Evolutionary conservation across 2,329 filamentous ascomycete genomes (phyloP), one percentile per base, ranked within the genome.

Genomic region (Verticillium alfalfae): DNA sequence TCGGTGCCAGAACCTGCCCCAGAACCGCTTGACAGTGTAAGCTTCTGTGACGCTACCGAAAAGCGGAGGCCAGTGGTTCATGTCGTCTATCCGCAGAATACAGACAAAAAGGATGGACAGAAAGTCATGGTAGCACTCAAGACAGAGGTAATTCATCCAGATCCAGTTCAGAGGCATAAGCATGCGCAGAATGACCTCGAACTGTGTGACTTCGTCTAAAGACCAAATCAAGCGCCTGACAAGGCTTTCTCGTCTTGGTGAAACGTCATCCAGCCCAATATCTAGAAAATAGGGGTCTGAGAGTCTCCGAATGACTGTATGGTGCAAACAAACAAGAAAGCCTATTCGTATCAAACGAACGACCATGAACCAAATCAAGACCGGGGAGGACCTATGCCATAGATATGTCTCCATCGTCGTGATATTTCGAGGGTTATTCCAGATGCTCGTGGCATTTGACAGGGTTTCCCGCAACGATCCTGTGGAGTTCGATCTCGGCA

Each of bases 61-160:
- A 7, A 41, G 37, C n/a, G 56, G 56, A 15, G 56, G 56, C 56
- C 56, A 58, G 56, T 31, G 36, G 9, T 58, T 45, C 1, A 62
- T 62, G n/a, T 31, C 26, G 34, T 69, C 67, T 62, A 65, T 63
- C 3, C 41, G 26, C 10, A 70, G 22, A 4, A 67, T 18, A 1
- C 49, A 59, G 26, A 70, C 67, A 38, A 66, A 68, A 7, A 66
- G 1, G 3, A 67, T 60, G 7, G 66, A 49, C 1, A 66, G 22
- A 2, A 64, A n/a, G 18, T 64, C 56, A 54, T 70, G 64, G 3
- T 56, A 58, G 12, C 41, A 49, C 41, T 49, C 41, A 9, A 49
- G 41, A 8, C 41, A 49, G 41, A 49, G n/a, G 22, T 22, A 49
- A 18, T 49, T 49, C 18, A 49, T 49, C 41, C 41, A 49, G 2